Percentiles rank a stretch among this genome's conserved stretches.
Evolutionary conservation across 495 filamentous ascomycete species (phyloP).

Genomic region (Acidomyces sp.): DNA sequence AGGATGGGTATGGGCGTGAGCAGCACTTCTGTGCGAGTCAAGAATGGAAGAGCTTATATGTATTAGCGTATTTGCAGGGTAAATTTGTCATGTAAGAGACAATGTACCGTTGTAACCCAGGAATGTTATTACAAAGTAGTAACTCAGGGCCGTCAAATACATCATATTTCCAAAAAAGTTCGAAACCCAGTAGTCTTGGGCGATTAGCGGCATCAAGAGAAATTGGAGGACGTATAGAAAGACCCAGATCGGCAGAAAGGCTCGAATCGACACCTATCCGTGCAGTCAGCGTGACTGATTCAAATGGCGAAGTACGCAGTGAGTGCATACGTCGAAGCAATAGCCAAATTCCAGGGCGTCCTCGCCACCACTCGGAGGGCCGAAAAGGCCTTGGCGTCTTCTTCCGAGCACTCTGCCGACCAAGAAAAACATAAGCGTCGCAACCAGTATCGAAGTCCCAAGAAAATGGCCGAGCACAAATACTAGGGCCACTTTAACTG

Average conservation of each 20-base stretch:
- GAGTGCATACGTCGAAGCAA: conserved; percentile 53
- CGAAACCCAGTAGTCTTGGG: conserved; percentile 44
- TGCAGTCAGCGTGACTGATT: background rate
- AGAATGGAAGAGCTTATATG: conserved; percentile 57
- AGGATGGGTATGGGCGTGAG: conserved; percentile 49
- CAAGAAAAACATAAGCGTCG: conserved; percentile 50
- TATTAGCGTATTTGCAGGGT: conserved; percentile 54
- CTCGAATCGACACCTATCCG: conserved; percentile 51
- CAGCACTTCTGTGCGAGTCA: conserved; percentile 60
- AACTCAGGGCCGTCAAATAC: conserved; percentile 54
- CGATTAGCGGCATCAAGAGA: conserved; percentile 50
- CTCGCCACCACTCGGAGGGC: conserved; percentile 31
- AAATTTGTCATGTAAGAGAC: conserved; percentile 59
- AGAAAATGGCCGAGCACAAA: conserved; percentile 62
- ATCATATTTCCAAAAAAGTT: conserved; percentile 59
- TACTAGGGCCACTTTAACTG: conserved; percentile 46
- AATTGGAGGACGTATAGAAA: conserved; percentile 64
- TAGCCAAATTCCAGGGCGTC: conserved; percentile 64
- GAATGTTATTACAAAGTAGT: conserved; percentile 63
- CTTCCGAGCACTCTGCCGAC: conserved; percentile 51
- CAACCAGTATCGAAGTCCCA: conserved; percentile 44
- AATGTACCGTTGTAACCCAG: conserved; percentile 53
- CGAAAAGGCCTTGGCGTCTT: conserved; percentile 45
- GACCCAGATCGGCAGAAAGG: conserved; percentile 62
- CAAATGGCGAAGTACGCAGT: background rate